Base-by-base conservation (phyloP, 306 rosid species). In the Fragaria ananassa region DNA sequence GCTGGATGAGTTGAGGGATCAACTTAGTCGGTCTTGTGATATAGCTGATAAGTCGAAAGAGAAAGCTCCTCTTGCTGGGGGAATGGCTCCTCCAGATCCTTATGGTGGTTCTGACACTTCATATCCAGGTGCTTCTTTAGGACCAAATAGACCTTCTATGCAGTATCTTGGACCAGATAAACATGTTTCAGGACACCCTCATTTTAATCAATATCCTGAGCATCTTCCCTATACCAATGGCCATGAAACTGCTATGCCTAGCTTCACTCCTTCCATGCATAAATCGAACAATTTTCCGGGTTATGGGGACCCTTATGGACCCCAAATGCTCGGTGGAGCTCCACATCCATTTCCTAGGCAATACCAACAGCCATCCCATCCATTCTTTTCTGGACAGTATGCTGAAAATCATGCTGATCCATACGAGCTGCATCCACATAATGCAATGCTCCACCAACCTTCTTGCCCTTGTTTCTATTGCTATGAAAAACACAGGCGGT, bases 381-480 rank as follows among this genome's bases (percentile, higher is more conserved):
- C 92, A 3, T 89, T 86, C 83, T 89, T 83, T 81, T 91, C 96
- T 3, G 90, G 90, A 51, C 88, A 60, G 71, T 89, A 87, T 77
- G 74, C 66, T 31, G 93, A 85, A 67, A 12, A 81, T 14, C 76
- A 63, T 85, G 76, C 83, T 31, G 88, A 89, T 76, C 81, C 90
- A 23, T 91, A 80, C 72, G 85, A 76, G 56, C 89, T 84, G 10
- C 91, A 83, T 83, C 80, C 87, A 54, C 83, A 78, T 71, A 88
- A 82, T 77, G 81, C 88, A 29, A 72, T 77, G 29, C 86, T 80
- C 62, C 99, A 96, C 79, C 90, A 68, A 6, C 89, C 97, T 83
- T 87, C 97, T 70, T 96, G 99, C 77, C 61, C 93, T 58, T 96
- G 99, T 83, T 81, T 81, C 61, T 87, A 67, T 78, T 96, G 99